Base-by-base conservation (phyloP, 768 basidiomycete genomes). In the Mycena venus region DNA sequence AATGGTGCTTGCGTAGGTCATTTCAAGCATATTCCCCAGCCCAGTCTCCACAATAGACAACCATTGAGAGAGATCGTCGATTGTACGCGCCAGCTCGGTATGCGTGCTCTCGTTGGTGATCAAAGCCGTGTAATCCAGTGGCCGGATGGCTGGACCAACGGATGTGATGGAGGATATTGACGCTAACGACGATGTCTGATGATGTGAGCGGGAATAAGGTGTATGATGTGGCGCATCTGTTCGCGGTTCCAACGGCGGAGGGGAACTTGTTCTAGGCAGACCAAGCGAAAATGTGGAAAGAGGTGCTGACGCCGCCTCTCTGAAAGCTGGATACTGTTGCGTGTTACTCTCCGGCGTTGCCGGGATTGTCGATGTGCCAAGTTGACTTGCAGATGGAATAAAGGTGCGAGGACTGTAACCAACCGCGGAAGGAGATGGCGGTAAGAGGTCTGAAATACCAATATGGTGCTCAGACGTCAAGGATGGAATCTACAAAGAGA, bases 51-150 rank as follows among this genome's bases (percentile, higher is more conserved):
- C 89, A 0, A 92, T 87, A 6, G 89, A 88, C 69, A 99, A 82
- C 95, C 95, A 97, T 74, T 89, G 87, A 3, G 89, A 87, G 40
- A 99, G 88, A 78, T 94, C 91, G 55, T 93, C 93, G 12, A 98
- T 90, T 4, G 92, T 94, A 53, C 86, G 83, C 53, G 91, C 91
- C 59, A 99, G 88, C 79, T 96, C 94, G 1, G 85, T 81, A 75
- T 94, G 93, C 0, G 93, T 91, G 38, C 86, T 88, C 12, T 91
- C 92, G 31, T 85, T 84, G 7, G 88, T 88, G 23, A 90, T 86
- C 73, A 93, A 82, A 29, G 86, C 82, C 7, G 83, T 82, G 73
- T 96, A 93, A 80, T 97, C 92, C n/a, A 98, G 85, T 2, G 94
- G 91, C 42, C 84, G 87, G 9, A 95, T 81, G 0, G 83, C 75